Percentiles rank a stretch among this genome's conserved stretches.
phyloP scores from a whole-genome alignment of 139 green algal species.

The Closterium sp. region DNA sequence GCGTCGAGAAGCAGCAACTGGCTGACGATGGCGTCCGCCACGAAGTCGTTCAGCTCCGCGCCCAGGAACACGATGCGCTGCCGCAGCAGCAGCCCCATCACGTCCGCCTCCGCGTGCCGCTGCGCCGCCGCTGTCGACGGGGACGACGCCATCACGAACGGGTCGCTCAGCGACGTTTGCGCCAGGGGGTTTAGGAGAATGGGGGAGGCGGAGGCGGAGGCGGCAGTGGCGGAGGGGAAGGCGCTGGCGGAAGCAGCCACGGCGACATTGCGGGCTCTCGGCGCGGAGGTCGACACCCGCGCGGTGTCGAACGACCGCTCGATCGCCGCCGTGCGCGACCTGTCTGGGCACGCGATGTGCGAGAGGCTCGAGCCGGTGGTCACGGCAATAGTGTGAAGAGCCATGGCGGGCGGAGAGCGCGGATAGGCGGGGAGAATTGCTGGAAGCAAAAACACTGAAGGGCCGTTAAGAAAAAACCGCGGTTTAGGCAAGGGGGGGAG shows the following conservation, averaged over 20 bases:
- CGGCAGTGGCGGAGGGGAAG: background rate
- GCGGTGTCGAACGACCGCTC: background rate
- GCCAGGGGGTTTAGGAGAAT: background rate
- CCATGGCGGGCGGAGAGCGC: background rate
- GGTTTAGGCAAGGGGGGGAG: background rate
- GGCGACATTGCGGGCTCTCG: background rate
- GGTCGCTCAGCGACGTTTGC: background rate
- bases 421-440: background rate
- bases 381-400: background rate
- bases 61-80: conserved; percentile 96
- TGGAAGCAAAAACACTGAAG: background rate
- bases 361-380: background rate
- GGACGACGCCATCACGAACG: background rate
- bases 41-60: conserved; percentile 92
- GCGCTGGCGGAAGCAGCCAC: background rate
- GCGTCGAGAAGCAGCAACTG: conserved; percentile 95
- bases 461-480: background rate
- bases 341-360: background rate
- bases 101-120: conserved; percentile 63
- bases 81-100: conserved; percentile 89
- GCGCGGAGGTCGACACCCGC: background rate
- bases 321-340: background rate
- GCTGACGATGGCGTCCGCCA: conserved; percentile 95
- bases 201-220: background rate
- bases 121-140: background rate